Conservation (phyloP, 176 grass and related monocot genomes). For the Thinopyrum elongatum region DNA sequence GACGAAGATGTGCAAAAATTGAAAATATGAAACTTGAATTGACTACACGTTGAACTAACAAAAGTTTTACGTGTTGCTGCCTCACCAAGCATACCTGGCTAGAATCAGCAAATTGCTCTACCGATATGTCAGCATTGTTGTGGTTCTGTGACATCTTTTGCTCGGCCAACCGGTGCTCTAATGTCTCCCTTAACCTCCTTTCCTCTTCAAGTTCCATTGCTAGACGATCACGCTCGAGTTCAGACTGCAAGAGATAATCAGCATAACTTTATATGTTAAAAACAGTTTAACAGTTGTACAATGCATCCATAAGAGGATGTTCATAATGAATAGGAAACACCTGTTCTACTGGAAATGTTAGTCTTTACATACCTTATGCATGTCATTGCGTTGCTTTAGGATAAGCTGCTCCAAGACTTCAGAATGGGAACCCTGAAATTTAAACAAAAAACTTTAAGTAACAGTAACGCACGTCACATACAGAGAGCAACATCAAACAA, state of each 20-base stretch:
- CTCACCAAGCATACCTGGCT: conserved; percentile 49
- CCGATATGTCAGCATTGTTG: conserved; percentile 29
- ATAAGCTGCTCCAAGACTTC: conserved; percentile 92
- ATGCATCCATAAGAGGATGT: neutral
- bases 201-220: conserved; percentile 93
- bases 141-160: conserved; percentile 59
- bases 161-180: conserved; percentile 53
- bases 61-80: neutral
- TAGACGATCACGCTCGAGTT: conserved; percentile 79
- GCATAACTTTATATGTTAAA: neutral
- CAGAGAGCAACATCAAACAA: conserved; percentile 18
- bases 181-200: conserved; percentile 57
- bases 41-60: neutral
- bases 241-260: conserved; percentile 56
- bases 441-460: conserved; percentile 23
- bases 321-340: neutral
- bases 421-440: conserved; percentile 90
- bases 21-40: conserved; percentile 5
- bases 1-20: conserved; percentile 1
- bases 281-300: neutral
- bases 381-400: conserved; percentile 86
- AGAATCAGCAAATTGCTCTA: conserved; percentile 38
- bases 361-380: conserved; percentile 76
- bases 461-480: conserved; percentile 9
- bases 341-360: neutral